phyloP scores from a whole-genome alignment of 805 yeast genomes.

The Metschnikowia noctiluminum region DNA sequence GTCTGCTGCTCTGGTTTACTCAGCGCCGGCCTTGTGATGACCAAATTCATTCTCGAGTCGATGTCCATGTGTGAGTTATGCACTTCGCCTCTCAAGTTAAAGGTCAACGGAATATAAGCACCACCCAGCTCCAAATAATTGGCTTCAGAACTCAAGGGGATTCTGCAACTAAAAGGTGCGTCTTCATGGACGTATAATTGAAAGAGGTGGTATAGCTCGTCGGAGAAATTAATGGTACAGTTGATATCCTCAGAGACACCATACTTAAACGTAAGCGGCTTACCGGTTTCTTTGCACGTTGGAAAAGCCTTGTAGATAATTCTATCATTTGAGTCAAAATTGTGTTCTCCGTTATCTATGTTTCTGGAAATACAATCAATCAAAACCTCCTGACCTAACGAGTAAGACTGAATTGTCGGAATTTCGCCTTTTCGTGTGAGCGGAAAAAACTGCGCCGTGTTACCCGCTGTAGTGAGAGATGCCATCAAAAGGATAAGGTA shows the following conservation, averaged over 20 bases:
- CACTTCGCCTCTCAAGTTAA: constrained; percentile 64
- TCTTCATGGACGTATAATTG: constrained; percentile 78
- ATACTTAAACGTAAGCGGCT: constrained; percentile 54
- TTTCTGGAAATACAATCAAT: constrained; percentile 64
- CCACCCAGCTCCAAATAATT: constrained; percentile 42
- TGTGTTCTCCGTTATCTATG: constrained; percentile 75
- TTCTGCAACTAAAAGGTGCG: constrained; percentile 66
- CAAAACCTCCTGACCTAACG: constrained; percentile 40
- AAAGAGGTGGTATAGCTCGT: constrained; percentile 63
- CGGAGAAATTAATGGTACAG: constrained; percentile 62
- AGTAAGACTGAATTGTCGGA: constrained; percentile 36
- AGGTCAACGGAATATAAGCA: constrained; percentile 54
- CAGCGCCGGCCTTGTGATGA: constrained; percentile 39
- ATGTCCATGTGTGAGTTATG: constrained; percentile 67
- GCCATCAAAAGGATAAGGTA: constrained; percentile 1
- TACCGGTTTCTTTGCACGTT: constrained; percentile 59
- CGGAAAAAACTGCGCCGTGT: constrained; percentile 32
- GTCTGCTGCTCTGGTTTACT: constrained; percentile 31
- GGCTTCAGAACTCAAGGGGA: constrained; percentile 48
- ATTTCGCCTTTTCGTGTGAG: constrained; percentile 37
- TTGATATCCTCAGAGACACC: constrained; percentile 49
- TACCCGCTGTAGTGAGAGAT: constrained; percentile 2
- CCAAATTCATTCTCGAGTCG: constrained; percentile 53
- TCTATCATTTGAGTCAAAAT: constrained; percentile 57
- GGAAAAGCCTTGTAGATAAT: constrained; percentile 61